Evolutionary conservation across 192 early-diverging fungal species (phyloP).

Genomic region (Coemansia sp.): DNA sequence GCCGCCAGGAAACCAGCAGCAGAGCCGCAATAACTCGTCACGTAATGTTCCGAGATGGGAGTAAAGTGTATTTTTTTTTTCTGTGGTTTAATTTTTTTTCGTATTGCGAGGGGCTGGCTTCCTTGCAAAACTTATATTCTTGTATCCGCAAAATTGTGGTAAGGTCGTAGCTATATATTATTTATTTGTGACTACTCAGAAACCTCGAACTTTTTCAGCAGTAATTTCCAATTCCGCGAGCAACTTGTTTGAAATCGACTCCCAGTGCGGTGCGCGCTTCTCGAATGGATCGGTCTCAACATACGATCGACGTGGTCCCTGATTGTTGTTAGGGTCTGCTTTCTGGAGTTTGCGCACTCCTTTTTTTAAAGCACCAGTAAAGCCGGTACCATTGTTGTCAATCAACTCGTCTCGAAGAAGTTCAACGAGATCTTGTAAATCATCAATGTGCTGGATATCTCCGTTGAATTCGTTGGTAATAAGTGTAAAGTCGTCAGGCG

Average conservation of each 20-base stretch:
- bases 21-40: neutral
- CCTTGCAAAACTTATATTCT: too few species aligned
- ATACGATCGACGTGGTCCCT: neutral
- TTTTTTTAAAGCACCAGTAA: too few species aligned
- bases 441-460: neutral
- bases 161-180: too few species aligned
- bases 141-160: too few species aligned
- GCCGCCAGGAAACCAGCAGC: neutral
- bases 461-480: too few species aligned
- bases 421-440: too few species aligned
- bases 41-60: constrained; percentile 1
- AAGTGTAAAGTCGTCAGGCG: neutral
- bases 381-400: too few species aligned
- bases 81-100: neutral
- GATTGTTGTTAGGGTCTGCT: neutral
- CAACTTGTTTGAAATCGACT: neutral
- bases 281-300: neutral
- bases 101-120: too few species aligned
- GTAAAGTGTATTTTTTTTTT: neutral
- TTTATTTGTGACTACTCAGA: too few species aligned
- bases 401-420: too few species aligned
- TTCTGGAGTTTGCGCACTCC: too few species aligned
- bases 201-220: too few species aligned
- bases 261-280: neutral
- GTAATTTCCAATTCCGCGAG: neutral